Percentiles rank a stretch among this genome's conserved stretches.
phyloP scores from a whole-genome alignment of 2,329 filamentous ascomycete species.

The Nannizzia gypsea region DNA sequence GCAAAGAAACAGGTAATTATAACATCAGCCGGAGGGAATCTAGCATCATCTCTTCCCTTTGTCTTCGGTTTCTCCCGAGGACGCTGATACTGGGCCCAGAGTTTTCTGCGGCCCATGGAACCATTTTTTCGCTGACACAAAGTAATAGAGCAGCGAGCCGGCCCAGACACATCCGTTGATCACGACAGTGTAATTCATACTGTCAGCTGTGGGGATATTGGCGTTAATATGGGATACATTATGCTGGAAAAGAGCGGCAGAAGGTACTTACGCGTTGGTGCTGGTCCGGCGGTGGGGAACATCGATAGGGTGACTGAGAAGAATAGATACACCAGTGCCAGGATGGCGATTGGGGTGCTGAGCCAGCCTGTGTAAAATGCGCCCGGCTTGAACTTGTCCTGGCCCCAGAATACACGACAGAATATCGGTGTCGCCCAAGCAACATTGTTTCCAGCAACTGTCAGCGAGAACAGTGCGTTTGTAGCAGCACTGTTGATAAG shows the following conservation, averaged over 20 bases:
- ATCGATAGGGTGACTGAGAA: conserved; percentile 48
- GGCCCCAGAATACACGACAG: conserved; percentile 47
- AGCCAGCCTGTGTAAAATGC: conserved; percentile 47
- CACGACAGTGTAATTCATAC: conserved; percentile 54
- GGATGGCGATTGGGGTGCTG: conserved; percentile 43
- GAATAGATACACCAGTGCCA: conserved; percentile 42
- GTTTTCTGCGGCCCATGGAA: conserved; percentile 50
- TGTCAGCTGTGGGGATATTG: conserved; percentile 21
- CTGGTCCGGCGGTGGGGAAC: conserved; percentile 47
- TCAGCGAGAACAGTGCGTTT: conserved; percentile 47
- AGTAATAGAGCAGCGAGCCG: conserved; percentile 45
- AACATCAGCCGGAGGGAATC: not conserved
- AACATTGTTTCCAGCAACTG: conserved; percentile 49
- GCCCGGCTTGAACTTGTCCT: conserved; percentile 46
- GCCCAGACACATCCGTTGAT: conserved; percentile 50
- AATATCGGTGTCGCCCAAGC: conserved; percentile 50
- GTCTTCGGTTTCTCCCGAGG: not conserved
- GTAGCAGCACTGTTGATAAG: conserved; percentile 48
- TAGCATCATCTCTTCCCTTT: not conserved
- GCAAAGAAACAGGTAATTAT: too few relatives aligned
- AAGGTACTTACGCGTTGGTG: conserved; percentile 34
- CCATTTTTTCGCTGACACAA: conserved; percentile 46
- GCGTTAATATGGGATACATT: not conserved
- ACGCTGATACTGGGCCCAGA: conserved; percentile 23
- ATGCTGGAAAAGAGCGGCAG: not conserved